Base-by-base conservation (phyloP, 1,284 basidiomycete genomes). In the Athelia psychrophila region DNA sequence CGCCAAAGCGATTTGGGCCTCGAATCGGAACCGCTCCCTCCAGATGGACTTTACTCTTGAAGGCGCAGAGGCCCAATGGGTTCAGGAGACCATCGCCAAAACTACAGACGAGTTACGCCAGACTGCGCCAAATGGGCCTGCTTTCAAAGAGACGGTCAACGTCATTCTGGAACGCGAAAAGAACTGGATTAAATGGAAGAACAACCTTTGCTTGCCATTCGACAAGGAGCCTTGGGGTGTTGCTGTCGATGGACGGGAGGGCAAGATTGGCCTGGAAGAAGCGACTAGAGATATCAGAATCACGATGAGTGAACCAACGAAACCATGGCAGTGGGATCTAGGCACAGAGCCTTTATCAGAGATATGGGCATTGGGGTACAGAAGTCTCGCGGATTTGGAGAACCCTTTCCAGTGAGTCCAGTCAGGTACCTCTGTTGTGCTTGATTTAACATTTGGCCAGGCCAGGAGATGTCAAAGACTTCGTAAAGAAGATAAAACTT, bases 181-280 rank as follows among this genome's bases (percentile, higher is more conserved):
- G 65, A 92, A 91, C 60, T 94, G 91, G 91, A 81, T 93, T 8
- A 81, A 78, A 57, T 92, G 90, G 89, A 92, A 92, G 71, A 88
- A 87, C 58, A 84, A 88, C 23, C 61, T 88, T 3, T 92, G 89
- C 60, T 72, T 80, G 24, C 78, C 85, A 8, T 92, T 92, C 63
- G 90, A 92, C 61, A 84, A 82, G 58, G 81, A 81, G 47, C 77
- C 85, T 10, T 83, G 82, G 75, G 70, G 67, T 8, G 67, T 69
- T 44, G 76, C 80, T 49, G 56, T 81, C 15, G 70, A 76, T 49
- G 78, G 72, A 20, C 16, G n/a, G 38, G 38, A 22, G n/a, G 65
- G 67, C 59, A 77, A 74, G 49, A 69, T 82, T 20, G 80, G 80
- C 5, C 62, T 88, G 33, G 79, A 87, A 60, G 83, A 86, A 58